Conservation (phyloP, 2,329 filamentous ascomycete genomes). For the Botrytis pseudocinerea region DNA sequence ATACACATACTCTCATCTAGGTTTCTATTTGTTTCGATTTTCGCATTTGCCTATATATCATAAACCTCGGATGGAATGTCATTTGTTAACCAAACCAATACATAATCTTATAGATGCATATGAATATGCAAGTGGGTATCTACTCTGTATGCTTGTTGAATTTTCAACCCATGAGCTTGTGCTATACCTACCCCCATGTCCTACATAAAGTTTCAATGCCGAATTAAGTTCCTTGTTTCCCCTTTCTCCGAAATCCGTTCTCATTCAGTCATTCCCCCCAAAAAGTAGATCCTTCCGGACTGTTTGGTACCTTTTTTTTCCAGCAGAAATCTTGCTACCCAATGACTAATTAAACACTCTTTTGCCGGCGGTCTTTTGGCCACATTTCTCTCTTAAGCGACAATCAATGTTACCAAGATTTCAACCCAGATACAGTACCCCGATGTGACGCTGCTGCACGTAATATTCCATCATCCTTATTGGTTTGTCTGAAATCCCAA, state of each 20-base stretch:
- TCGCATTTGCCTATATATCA: neutral
- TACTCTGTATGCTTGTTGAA: neutral
- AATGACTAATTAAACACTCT: neutral
- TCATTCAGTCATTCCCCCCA: neutral
- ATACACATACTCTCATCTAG: neutral
- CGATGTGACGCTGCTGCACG: constrained; percentile 23
- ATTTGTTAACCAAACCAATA: neutral
- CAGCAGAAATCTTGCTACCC: neutral
- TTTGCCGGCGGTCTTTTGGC: neutral
- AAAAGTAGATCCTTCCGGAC: constrained; percentile 2
- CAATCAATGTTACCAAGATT: constrained; percentile 12
- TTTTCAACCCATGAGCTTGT: neutral
- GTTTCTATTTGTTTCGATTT: neutral
- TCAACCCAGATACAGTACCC: constrained; percentile 4
- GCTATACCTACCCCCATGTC: neutral
- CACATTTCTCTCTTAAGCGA: neutral
- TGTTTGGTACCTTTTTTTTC: neutral
- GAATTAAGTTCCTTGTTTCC: neutral
- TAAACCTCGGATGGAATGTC: neutral
- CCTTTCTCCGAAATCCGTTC: neutral
- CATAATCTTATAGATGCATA: neutral
- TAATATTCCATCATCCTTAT: constrained; percentile 19
- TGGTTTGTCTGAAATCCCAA: constrained; percentile 8
- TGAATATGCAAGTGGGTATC: neutral
- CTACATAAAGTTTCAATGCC: neutral